These are phyloP conservation scores for Alternaria dauci DNA, from an alignment of 2,329 filamentous ascomycete species.

Conservation along the genomic window DNA sequence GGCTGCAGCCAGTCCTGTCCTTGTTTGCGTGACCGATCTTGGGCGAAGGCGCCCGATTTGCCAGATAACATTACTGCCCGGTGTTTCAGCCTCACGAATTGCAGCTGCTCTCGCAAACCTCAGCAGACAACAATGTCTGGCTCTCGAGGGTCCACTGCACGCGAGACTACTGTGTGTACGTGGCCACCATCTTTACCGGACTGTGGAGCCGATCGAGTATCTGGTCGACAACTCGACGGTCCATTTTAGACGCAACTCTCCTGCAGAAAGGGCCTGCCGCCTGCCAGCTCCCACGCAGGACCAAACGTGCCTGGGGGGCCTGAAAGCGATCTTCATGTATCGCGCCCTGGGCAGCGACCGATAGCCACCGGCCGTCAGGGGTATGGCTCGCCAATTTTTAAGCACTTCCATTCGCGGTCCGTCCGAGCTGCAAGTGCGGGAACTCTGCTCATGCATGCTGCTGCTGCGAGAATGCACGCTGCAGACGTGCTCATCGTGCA, in stretches of 20 bases:
- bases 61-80: slow-evolving; percentile 18
- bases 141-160: slow-evolving; percentile 4
- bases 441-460: slow-evolving; percentile 38
- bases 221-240: slow-evolving; percentile 7
- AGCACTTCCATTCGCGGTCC: slow-evolving; percentile 33
- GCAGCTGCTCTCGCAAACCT: slow-evolving; percentile 18
- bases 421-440: slow-evolving; percentile 30
- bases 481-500: slow-evolving; percentile 39
- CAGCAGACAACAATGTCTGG: slow-evolving; percentile 13
- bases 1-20: slow-evolving; percentile 6
- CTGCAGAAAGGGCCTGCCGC: background rate
- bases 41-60: slow-evolving; percentile 25
- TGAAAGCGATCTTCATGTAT: slow-evolving; percentile 21
- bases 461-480: slow-evolving; percentile 38
- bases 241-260: background rate
- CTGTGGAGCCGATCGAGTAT: slow-evolving; percentile 15
- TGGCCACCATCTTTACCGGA: slow-evolving; percentile 13
- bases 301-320: slow-evolving; percentile 18
- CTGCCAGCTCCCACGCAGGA: slow-evolving; percentile 5
- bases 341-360: slow-evolving; percentile 15
- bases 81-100: slow-evolving; percentile 31
- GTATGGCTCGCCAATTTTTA: slow-evolving; percentile 15
- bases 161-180: slow-evolving; percentile 10
- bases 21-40: slow-evolving; percentile 6
- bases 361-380: slow-evolving; percentile 25